Evolutionary conservation across 139 green algal genomes (phyloP), one percentile per base, ranked within the genome.

Genomic region (Monoraphidium neglectum): DNA sequence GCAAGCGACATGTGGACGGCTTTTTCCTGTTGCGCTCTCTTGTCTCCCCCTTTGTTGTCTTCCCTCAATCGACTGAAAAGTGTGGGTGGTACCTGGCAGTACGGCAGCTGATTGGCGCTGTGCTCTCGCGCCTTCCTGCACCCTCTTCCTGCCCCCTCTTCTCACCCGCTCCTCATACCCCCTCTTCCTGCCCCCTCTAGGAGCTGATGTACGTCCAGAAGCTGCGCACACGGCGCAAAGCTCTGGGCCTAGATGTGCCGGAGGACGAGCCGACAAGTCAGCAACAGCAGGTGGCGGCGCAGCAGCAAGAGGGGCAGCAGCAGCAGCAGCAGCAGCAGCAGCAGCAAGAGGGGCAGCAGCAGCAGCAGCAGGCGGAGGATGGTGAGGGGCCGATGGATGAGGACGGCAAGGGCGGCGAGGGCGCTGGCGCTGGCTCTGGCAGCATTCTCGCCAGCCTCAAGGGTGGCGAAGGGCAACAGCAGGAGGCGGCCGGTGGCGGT

Each of bases 171-270:
- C 30, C 0, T 24, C 30, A 3, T 70, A 13, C 23, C 28, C 4
- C 63, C 5, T 43, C 23, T 12, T 6, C 23, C 46, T 12, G 23
- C 23, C 35, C n/a, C 63, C 4, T 15, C 26, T 77, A 93, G 82
- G 92, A 97, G 86, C 84, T 97, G 76, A 69, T 92, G n/a, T 97
- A 95, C 77, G 89, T 90, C 2, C 74, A 86, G 62, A 89, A 92
- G 72, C 86, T 98, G 59, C 64, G 83, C 2, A 77, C 85, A 46
- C 82, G 95, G 8, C 82, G 93, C 3, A 26, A 77, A 0, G 71
- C 98, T 16, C 88, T 98, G 57, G 93, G 91, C n/a, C 77, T 96
- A 2, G 77, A 77, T 23, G 59, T 75, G 18, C 72, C 82, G 10
- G 56, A 70, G 12, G 59, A 61, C 35, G 60, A 73, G n/a, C n/a